These are phyloP conservation scores for Sextonia rubra DNA, from an alignment of 164 flowering plant species.

Conservation along the genomic window DNA sequence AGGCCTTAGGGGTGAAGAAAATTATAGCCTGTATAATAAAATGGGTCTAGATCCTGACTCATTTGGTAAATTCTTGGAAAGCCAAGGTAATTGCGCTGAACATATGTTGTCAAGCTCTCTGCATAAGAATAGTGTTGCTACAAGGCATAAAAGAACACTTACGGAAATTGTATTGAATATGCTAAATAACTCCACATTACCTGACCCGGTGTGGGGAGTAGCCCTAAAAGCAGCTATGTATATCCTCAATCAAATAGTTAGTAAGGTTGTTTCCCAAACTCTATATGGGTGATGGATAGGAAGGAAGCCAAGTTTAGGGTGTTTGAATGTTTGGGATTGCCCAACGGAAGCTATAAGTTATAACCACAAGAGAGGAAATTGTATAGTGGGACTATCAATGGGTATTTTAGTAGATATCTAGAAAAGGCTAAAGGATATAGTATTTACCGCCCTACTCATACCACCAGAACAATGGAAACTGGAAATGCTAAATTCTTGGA, in stretches of 20 bases:
- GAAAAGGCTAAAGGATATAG: constrained; percentile 5
- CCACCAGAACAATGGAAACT: background rate
- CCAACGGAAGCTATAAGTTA: background rate
- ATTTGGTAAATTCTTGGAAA: background rate
- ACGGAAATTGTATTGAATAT: background rate
- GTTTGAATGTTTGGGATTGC: constrained; percentile 6
- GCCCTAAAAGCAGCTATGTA: background rate
- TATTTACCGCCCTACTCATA: background rate
- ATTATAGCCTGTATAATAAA: background rate
- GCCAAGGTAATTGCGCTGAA: background rate
- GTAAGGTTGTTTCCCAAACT: background rate
- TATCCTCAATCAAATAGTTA: background rate
- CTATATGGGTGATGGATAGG: background rate
- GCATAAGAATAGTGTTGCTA: background rate
- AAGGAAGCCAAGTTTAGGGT: background rate
- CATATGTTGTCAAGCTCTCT: background rate
- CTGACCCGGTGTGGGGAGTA: background rate
- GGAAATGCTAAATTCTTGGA: constrained; percentile 4
- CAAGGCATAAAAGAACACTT: background rate
- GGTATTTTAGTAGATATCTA: constrained; percentile 4
- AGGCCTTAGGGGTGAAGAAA: background rate
- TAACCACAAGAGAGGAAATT: constrained; percentile 1
- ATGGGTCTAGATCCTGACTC: background rate
- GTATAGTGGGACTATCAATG: constrained; percentile 1
- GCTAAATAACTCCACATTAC: constrained; percentile 1